phyloP scores from a whole-genome alignment of 2,329 filamentous ascomycete genomes.

The Scedosporium dehoogii region DNA sequence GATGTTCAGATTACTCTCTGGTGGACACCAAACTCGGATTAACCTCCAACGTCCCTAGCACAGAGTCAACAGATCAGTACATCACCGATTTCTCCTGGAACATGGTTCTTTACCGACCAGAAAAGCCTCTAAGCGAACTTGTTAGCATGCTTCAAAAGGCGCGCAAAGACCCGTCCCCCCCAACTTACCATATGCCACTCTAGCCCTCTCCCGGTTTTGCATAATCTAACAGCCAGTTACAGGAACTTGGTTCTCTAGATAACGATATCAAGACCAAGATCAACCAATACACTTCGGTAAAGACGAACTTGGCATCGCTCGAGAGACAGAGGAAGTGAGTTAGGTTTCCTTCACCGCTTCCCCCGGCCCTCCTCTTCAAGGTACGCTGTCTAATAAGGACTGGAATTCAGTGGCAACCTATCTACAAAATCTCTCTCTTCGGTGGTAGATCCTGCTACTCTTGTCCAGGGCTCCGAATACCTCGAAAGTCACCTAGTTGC shows the following conservation, averaged over 20 bases:
- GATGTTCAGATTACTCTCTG: not conserved
- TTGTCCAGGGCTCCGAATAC: conserved; percentile 89
- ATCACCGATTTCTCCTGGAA: conserved; percentile 88
- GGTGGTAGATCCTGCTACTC: conserved; percentile 68
- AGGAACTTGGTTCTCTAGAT: conserved; percentile 88
- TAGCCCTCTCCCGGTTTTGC: not conserved
- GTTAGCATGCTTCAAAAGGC: conserved; percentile 86
- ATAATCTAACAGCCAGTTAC: not conserved
- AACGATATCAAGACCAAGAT: conserved; percentile 94
- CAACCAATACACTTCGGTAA: conserved; percentile 86
- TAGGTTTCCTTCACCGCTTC: not conserved
- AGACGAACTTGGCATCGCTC: conserved; percentile 70
- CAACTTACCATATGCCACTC: not conserved
- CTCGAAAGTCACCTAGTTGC: conserved; percentile 92
- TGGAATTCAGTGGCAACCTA: conserved; percentile 64
- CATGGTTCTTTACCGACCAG: conserved; percentile 91
- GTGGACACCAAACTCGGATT: not conserved
- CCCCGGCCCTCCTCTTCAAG: not conserved
- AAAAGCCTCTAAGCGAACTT: conserved; percentile 80
- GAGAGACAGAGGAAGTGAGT: conserved; percentile 80
- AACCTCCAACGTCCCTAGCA: not conserved
- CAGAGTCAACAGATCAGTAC: conserved; percentile 94
- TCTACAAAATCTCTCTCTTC: conserved; percentile 88
- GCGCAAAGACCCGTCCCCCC: conserved; percentile 8
- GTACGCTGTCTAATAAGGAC: not conserved